Conservation (phyloP, 208 protist genomes). For the Leishmania martiniquensis region DNA sequence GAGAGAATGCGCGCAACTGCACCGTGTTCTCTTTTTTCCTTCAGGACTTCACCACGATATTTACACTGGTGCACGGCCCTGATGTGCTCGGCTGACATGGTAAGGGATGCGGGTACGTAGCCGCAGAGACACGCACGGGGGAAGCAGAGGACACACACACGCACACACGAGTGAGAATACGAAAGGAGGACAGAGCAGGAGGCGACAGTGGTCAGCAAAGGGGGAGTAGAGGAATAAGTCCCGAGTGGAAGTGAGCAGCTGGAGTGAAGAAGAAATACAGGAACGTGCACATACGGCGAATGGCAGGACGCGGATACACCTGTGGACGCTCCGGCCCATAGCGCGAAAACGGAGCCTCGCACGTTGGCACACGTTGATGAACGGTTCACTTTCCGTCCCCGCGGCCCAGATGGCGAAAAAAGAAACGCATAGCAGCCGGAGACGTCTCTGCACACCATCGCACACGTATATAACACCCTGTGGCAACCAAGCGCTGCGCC, state of each 20-base stretch:
- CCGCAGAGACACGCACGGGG: neutral
- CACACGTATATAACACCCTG: slow-evolving; percentile 1
- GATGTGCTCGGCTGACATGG: neutral
- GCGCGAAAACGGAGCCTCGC: neutral
- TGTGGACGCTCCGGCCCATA: neutral
- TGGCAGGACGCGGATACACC: neutral
- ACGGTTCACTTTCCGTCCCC: neutral
- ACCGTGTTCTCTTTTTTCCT: neutral
- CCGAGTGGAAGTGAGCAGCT: neutral
- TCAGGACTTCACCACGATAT: neutral
- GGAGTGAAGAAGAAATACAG: neutral
- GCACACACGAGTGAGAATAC: neutral
- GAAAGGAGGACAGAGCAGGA: neutral
- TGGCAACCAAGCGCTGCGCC: neutral
- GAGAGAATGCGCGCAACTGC: slow-evolving; percentile 2
- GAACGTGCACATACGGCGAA: neutral
- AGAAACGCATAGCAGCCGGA: neutral
- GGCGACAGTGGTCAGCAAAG: neutral
- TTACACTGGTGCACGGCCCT: slow-evolving; percentile 2
- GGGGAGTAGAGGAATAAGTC: neutral
- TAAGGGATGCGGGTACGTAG: neutral
- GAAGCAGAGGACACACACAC: neutral
- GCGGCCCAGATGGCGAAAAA: neutral
- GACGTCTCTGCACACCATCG: neutral
- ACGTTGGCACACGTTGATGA: neutral